Percentiles rank a stretch among this genome's conserved stretches.
Conservation (phyloP, 23 red algal species). For the Chondrus crispus region DNA sequence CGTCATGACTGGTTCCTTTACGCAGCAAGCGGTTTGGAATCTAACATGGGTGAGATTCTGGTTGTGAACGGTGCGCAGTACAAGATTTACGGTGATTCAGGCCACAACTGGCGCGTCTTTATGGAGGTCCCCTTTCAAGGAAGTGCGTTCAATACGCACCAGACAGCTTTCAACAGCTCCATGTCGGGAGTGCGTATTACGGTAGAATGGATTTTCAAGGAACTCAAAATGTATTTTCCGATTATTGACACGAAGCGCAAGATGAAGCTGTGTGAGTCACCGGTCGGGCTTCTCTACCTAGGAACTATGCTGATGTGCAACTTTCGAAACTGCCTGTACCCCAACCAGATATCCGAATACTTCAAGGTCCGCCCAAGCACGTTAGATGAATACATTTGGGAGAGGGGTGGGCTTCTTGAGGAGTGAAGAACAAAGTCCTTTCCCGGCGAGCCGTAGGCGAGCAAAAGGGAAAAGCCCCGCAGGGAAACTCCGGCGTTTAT, state of each 20-base stretch:
- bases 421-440: slow-evolving; percentile 21
- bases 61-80: background rate
- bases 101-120: background rate
- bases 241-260: background rate
- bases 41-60: background rate
- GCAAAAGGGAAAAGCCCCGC: background rate
- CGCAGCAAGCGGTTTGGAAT: background rate
- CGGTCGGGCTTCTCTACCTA: slow-evolving; percentile 5
- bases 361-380: background rate
- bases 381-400: background rate
- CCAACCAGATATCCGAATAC: background rate
- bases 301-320: slow-evolving; percentile 12
- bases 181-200: background rate
- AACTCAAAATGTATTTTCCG: background rate
- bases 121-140: slow-evolving; percentile 11
- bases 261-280: slow-evolving; percentile 20
- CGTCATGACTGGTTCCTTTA: slow-evolving; percentile 10
- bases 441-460: background rate
- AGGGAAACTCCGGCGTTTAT: background rate
- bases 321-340: background rate
- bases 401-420: background rate
- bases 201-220: slow-evolving; percentile 28
- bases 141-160: background rate
- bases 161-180: slow-evolving; percentile 7
- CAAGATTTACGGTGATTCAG: background rate